A percentile compares a stretch with the other conserved stretches of the same genome.
phyloP scores from a whole-genome alignment of 768 basidiomycete genomes.

The Psilocybe tampanensis region DNA sequence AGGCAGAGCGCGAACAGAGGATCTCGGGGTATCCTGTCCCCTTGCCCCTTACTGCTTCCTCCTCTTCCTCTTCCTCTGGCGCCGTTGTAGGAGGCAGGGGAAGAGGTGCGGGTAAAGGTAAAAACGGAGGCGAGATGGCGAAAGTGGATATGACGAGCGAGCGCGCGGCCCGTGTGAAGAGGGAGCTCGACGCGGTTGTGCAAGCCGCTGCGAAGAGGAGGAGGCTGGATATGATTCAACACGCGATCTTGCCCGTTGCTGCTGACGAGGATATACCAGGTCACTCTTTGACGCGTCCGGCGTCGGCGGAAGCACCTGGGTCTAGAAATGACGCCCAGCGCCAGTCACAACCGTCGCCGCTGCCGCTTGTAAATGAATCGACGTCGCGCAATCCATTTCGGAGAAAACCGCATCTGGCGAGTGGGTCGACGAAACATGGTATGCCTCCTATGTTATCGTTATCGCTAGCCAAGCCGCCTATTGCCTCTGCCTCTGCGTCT shows the following conservation, averaged over 20 bases:
- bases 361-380: constrained; percentile 4
- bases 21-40: not conserved
- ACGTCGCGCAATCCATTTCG: constrained; percentile 19
- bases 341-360: not conserved
- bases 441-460: not conserved
- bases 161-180: constrained; percentile 7
- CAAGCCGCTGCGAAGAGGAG: constrained; percentile 7
- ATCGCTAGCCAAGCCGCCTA: not conserved
- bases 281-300: not conserved
- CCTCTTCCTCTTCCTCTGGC: too few species aligned
- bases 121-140: not conserved
- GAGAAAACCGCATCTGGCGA: not conserved
- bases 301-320: not conserved
- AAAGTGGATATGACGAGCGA: constrained; percentile 7
- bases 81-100: too few species aligned
- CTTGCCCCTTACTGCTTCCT: too few species aligned
- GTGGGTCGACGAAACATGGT: not conserved
- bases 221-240: constrained; percentile 1
- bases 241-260: not conserved
- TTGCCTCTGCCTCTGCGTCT: not conserved
- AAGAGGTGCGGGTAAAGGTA: not conserved
- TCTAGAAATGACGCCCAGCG: not conserved
- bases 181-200: constrained; percentile 9
- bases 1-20: not conserved
- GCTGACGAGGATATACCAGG: not conserved